These are phyloP conservation scores for Psilocybe sp. DNA, from an alignment of 768 basidiomycete species.

Conservation along the genomic window DNA sequence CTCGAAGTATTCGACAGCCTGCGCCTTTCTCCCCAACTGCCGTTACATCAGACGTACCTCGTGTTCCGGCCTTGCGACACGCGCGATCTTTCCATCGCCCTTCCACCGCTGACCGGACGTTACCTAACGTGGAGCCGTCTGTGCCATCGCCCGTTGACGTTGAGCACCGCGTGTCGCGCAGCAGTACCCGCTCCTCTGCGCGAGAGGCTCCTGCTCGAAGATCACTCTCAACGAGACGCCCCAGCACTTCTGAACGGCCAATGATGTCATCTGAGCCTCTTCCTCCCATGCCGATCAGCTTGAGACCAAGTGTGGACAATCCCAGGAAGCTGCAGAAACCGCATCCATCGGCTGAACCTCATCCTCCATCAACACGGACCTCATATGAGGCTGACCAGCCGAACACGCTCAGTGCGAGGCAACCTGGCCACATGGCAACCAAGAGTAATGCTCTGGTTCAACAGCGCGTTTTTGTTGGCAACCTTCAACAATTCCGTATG, in stretches of 20 bases:
- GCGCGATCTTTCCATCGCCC: constrained; percentile 64
- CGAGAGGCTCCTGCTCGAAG: no score
- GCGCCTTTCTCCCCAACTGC: constrained; percentile 13
- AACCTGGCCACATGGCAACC: constrained; percentile 3
- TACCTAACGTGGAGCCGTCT: constrained; percentile 26
- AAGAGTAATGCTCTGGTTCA: constrained; percentile 35
- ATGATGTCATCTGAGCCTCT: neutral
- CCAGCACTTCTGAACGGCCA: neutral
- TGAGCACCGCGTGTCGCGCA: constrained; percentile 13
- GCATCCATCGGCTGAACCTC: constrained; percentile 7
- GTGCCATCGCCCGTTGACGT: constrained; percentile 30
- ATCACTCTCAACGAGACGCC: no score
- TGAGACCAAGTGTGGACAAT: constrained; percentile 14
- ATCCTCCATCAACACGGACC: constrained; percentile 16
- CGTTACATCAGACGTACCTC: constrained; percentile 14
- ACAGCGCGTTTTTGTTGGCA: constrained; percentile 75
- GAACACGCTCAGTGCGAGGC: constrained; percentile 4
- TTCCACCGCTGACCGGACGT: constrained; percentile 23
- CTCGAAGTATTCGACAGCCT: constrained; percentile 12
- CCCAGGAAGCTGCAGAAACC: constrained; percentile 17
- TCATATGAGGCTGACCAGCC: constrained; percentile 28
- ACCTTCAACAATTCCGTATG: constrained; percentile 71
- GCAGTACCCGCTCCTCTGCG: neutral
- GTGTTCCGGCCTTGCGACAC: constrained; percentile 36
- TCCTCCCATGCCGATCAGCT: constrained; percentile 11